phyloP scores from a whole-genome alignment of 352 stramenopile genomes.

The Plasmopara viticola region DNA sequence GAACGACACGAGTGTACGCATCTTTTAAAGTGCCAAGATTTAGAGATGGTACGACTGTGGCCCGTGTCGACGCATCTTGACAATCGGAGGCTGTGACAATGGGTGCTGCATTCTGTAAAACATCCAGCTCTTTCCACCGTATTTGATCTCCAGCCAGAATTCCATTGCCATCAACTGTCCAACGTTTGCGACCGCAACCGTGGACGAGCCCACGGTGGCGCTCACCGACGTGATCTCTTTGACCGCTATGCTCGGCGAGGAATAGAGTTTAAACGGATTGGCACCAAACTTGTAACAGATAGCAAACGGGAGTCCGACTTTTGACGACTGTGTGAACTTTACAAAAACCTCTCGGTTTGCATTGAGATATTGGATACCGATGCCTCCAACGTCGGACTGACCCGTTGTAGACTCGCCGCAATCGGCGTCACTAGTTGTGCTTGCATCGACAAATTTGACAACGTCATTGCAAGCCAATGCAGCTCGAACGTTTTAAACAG shows the following conservation, averaged over 20 bases:
- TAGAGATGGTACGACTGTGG: conserved; percentile 22
- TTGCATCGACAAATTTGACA: conserved; percentile 60
- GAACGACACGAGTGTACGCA: conserved; percentile 39
- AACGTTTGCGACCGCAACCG: conserved; percentile 43
- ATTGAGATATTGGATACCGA: conserved; percentile 26
- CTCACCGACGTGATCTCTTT: conserved; percentile 41
- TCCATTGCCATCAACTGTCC: conserved; percentile 40
- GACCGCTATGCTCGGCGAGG: conserved; percentile 35
- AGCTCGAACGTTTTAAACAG: conserved; percentile 38
- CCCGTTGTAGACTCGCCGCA: conserved; percentile 33
- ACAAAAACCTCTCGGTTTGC: conserved; percentile 19
- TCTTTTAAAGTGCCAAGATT: no score
- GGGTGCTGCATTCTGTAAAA: conserved; percentile 26
- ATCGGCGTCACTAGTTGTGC: conserved; percentile 46
- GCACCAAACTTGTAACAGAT: conserved; percentile 69
- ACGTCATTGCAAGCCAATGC: conserved; percentile 33
- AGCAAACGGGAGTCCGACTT: conserved; percentile 29
- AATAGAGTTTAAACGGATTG: conserved; percentile 66
- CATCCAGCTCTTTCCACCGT: conserved; percentile 43
- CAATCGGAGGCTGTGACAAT: conserved; percentile 30
- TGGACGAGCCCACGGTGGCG: conserved; percentile 24
- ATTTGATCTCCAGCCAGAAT: conserved; percentile 38
- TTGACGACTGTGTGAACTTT: conserved; percentile 43
- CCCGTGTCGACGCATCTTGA: conserved; percentile 28
- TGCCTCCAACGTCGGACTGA: conserved; percentile 44